Base-by-base conservation (phyloP, 2,329 filamentous ascomycete genomes). In the Trichoderma gracile region DNA sequence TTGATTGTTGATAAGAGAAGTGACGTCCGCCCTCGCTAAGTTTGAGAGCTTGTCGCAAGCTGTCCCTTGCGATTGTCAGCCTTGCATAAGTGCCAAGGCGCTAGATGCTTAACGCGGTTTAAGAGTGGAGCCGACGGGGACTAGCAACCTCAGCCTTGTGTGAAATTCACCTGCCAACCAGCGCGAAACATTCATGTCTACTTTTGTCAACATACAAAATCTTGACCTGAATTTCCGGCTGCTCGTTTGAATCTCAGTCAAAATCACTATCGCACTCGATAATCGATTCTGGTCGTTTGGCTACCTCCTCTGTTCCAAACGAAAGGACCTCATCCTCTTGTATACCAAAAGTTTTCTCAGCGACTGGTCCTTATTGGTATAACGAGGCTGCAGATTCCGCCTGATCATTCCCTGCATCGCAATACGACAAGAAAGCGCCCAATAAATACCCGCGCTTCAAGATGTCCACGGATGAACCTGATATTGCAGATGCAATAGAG, bases 1-100 rank as follows among this genome's bases (percentile, higher is more conserved):
- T 15, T 49, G 12, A 19, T 45, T 19, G 7, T 47, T 38, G 30
- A 33, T 43, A 46, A 33, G 54, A 45, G 30, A 45, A 56, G 64
- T 65, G 64, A 63, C 59, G 64, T 56, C 57, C 45, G 33, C 25
- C 23, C 49, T 62, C 50, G 50, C 25, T 12, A 25, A 33, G 15
- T 6, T 6, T 14, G 50, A 42, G 43, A 61, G 56, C 56, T 65
- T 67, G 61, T 54, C 56, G 67, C 67, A 69, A 69, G 68, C 68
- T 69, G 68, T 69, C 68, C 66, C 65, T 57, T 52, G 59, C 19
- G 27, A 23, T 38, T 38, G 43, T 40, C 61, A 66, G 65, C 63
- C 64, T 65, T 66, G 65, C 63, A 67, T 49, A 23, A 43, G n/a
- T 57, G 64, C 64, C 59, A 63, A 65, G 64, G 52, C 58, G 40